A percentile compares a stretch with the other conserved stretches of the same genome.
Conservation (phyloP, 2,329 filamentous ascomycete genomes). For the Colletotrichum plurivorum region DNA sequence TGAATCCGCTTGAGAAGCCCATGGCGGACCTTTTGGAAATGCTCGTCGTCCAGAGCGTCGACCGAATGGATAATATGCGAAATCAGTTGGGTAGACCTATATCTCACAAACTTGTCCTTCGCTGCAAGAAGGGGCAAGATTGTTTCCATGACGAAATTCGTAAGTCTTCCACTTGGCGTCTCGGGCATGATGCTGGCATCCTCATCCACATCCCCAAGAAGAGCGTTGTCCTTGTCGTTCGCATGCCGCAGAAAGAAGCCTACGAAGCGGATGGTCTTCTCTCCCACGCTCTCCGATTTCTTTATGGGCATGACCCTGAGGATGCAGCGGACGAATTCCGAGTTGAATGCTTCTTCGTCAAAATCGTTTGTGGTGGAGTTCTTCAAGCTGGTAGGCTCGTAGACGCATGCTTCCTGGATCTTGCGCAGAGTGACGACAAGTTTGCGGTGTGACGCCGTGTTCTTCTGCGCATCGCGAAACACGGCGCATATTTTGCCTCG, state of each 20-base stretch:
- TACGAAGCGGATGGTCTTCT: slow-evolving; percentile 87
- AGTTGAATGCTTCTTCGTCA: slow-evolving; percentile 88
- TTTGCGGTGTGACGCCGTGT: slow-evolving; percentile 91
- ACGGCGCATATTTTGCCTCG: slow-evolving; percentile 81
- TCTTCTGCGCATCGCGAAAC: slow-evolving; percentile 88
- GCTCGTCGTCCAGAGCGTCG: slow-evolving; percentile 90
- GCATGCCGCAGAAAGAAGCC: slow-evolving; percentile 87
- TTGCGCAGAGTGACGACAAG: slow-evolving; percentile 89
- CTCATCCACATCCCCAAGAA: slow-evolving; percentile 75
- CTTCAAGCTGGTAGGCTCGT: slow-evolving; percentile 69
- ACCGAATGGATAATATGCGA: slow-evolving; percentile 94
- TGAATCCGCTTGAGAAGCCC: slow-evolving; percentile 87
- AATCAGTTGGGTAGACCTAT: slow-evolving; percentile 89
- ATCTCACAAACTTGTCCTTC: slow-evolving; percentile 95
- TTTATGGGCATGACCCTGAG: slow-evolving; percentile 87
- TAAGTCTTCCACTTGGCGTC: slow-evolving; percentile 87
- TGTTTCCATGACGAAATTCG: slow-evolving; percentile 79
- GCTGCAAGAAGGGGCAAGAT: slow-evolving; percentile 82
- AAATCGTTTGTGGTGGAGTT: slow-evolving; percentile 74
- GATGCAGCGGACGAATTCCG: slow-evolving; percentile 86
- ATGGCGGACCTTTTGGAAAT: slow-evolving; percentile 86
- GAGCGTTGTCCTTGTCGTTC: slow-evolving; percentile 78
- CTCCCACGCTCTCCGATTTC: slow-evolving; percentile 91
- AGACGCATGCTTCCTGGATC: slow-evolving; percentile 88
- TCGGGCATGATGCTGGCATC: slow-evolving; percentile 81